Base-by-base conservation (phyloP, 148 eudicot genomes). In the Camellia japonica region DNA sequence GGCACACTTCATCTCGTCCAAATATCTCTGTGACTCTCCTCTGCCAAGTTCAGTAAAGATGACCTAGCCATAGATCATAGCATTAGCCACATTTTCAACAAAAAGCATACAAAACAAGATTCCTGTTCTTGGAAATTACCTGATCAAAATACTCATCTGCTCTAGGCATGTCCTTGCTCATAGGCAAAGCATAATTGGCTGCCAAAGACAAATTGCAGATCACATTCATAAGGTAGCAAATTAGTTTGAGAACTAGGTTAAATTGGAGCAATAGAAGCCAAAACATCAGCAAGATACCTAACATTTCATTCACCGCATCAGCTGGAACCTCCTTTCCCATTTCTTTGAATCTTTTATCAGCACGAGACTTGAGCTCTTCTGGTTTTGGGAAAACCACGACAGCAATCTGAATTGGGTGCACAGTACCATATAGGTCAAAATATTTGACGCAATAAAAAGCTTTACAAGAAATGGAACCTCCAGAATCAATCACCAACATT, bases 61-160 rank as follows among this genome's bases (percentile, higher is more conserved):
- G 65, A 91, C 84, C 94, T 91, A 67, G 52, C 14, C 13, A 78
- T 44, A 47, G 15, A 72, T 23, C 71, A 82, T 56, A 73, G 41
- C 7, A 78, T 83, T 62, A 72, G 69, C 6, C 23, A 11, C 62
- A 16, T 16, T 73, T 13, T 72, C 69, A 62, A 59, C 15, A 75
- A 70, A 30, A 38, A 44, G 54, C 58, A 63, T 23, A 63, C 4
- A 41, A 41, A 49, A 41, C 5, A 18, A 66, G 3, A 6, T 20
- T 65, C 42, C 43, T 52, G 3, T n/a, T 66, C 41, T 66, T 47
- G 49, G 71, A 7, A 42, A 20, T 80, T 63, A 90, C 93, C 93
- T 85, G 54, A 86, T 92, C 96, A 84, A 92, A 92, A 80, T 80
- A 85, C 80, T 92, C 96, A 82, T 90, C 90, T 3, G 92, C 46